Evolutionary conservation across 108 stramenopile species (phyloP).

Genomic region (Cylindrotheca closterium): DNA sequence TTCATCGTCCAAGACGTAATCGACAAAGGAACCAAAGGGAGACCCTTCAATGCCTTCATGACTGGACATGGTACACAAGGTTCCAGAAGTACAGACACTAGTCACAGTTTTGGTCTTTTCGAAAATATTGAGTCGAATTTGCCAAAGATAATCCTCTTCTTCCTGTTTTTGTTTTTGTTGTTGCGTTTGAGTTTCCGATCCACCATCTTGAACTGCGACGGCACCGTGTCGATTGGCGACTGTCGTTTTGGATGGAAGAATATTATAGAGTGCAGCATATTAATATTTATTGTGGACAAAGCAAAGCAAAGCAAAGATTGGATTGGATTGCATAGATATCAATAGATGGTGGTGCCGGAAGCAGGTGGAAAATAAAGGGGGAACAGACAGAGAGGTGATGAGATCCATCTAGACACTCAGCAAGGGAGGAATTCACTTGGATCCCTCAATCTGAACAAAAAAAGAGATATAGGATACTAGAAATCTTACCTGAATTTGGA

Average conservation of each 20-base stretch:
- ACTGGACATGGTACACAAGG: slow-evolving; percentile 79
- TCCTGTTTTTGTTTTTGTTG: slow-evolving; percentile 25
- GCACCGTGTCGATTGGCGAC: not conserved
- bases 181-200: slow-evolving; percentile 24
- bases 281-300: no score
- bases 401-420: no score
- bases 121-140: slow-evolving; percentile 76
- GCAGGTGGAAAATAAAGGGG: no score
- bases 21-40: slow-evolving; percentile 95
- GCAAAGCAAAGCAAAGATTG: not conserved
- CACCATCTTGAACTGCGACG: slow-evolving; percentile 23
- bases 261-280: no score
- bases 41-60: slow-evolving; percentile 83
- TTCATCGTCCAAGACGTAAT: slow-evolving; percentile 93
- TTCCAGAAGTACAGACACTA: slow-evolving; percentile 82
- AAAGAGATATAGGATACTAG: no score
- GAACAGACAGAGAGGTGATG: no score
- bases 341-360: no score
- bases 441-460: no score
- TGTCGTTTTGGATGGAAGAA: no score
- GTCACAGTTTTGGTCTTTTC: slow-evolving; percentile 89
- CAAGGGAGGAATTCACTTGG: no score
- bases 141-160: slow-evolving; percentile 28
- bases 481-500: no score
- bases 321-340: no score